A percentile compares a stretch with the other conserved stretches of the same genome.
These are phyloP conservation scores for Beauveria sp. DNA, from an alignment of 2,329 filamentous ascomycete species.

Conservation along the genomic window DNA sequence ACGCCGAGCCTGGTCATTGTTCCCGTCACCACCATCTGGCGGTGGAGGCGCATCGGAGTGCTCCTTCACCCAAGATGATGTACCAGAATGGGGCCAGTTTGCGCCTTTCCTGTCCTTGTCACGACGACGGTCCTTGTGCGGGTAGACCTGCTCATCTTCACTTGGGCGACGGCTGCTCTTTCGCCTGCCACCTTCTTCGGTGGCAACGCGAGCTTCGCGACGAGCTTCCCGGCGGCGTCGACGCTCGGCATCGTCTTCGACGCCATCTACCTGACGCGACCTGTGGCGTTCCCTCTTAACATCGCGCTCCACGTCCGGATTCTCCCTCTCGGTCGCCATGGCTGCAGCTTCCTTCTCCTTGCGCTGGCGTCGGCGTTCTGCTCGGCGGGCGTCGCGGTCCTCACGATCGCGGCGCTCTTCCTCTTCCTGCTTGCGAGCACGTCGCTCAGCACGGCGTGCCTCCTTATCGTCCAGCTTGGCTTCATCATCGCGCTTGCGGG, in stretches of 20 bases:
- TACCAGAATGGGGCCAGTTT: conserved; percentile 56
- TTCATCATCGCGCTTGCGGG: conserved; percentile 15
- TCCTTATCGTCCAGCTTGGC: conserved; percentile 46
- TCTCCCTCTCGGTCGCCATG: conserved; percentile 34
- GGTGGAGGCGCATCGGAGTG: conserved; percentile 55
- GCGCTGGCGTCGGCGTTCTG: conserved; percentile 42
- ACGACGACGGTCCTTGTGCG: conserved; percentile 31
- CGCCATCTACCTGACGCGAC: conserved; percentile 34
- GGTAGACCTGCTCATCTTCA: conserved; percentile 38
- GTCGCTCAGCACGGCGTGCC: conserved; percentile 47
- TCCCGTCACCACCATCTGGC: conserved; percentile 34
- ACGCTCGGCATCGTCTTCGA: conserved; percentile 45
- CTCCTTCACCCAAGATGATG: conserved; percentile 59
- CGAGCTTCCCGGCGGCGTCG: conserved; percentile 40
- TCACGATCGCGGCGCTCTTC: conserved; percentile 42
- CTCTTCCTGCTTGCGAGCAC: conserved; percentile 41
- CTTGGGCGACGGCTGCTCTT: conserved; percentile 32
- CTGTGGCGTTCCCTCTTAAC: conserved; percentile 44
- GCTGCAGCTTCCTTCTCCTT: conserved; percentile 40
- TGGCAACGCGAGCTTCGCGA: conserved; percentile 35
- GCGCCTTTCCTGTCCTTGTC: conserved; percentile 29
- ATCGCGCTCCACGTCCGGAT: conserved; percentile 36
- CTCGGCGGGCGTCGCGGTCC: conserved; percentile 40
- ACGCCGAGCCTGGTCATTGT: conserved; percentile 43
- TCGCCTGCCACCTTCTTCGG: conserved; percentile 28